A percentile compares a stretch with the other conserved stretches of the same genome.
These are phyloP conservation scores for Penicillium capsulatum DNA, from an alignment of 2,329 filamentous ascomycete genomes.

Conservation along the genomic window DNA sequence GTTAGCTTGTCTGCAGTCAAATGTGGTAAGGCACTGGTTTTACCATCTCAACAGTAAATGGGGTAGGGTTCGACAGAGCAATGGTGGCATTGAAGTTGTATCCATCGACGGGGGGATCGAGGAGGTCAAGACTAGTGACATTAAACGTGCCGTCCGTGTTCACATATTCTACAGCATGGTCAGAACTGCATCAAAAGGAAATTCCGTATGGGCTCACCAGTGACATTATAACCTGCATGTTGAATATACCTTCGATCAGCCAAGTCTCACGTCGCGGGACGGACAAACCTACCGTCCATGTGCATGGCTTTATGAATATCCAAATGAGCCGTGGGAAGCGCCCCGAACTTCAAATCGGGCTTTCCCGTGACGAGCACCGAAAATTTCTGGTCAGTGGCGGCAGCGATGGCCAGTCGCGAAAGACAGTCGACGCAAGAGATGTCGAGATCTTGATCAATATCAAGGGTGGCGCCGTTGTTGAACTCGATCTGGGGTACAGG, in stretches of 20 bases:
- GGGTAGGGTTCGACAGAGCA: conserved; percentile 18
- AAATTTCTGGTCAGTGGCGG: conserved; percentile 17
- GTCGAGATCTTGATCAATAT: conserved; percentile 24
- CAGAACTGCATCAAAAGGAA: not conserved
- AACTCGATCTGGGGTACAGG: conserved; percentile 19
- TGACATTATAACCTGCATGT: conserved; percentile 21
- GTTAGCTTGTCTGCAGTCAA: not conserved
- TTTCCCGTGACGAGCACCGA: conserved; percentile 17
- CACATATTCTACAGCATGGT: conserved; percentile 19
- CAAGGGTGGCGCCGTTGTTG: conserved; percentile 8
- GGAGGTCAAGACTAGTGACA: conserved; percentile 19
- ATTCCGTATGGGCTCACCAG: conserved; percentile 12
- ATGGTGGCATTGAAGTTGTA: conserved; percentile 28
- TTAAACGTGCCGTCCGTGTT: conserved; percentile 20
- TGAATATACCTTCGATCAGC: not conserved
- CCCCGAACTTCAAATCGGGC: conserved; percentile 18
- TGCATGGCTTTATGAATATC: conserved; percentile 22
- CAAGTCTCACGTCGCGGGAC: not conserved
- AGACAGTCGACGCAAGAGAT: conserved; percentile 25
- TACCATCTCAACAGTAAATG: conserved; percentile 24
- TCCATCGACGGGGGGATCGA: conserved; percentile 16
- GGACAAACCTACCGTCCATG: conserved; percentile 16
- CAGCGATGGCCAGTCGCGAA: conserved; percentile 15
- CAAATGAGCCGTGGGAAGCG: conserved; percentile 22
- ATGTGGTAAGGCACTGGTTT: not conserved